A percentile compares a stretch with the other conserved stretches of the same genome.
These are phyloP conservation scores for Punica granatum DNA, from an alignment of 345 rosid species.

Conservation along the genomic window DNA sequence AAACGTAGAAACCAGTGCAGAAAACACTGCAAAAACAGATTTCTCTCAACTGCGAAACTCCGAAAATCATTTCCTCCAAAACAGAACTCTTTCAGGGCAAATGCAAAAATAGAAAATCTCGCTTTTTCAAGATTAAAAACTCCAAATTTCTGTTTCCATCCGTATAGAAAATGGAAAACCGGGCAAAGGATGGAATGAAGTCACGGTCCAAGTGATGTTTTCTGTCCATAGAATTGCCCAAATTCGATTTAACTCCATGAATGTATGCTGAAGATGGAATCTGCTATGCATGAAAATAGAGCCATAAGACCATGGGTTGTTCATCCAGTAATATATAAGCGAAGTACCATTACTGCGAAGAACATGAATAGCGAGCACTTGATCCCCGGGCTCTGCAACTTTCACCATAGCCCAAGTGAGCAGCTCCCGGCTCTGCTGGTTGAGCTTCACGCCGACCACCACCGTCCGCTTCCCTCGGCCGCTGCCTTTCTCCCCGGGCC, in stretches of 20 bases:
- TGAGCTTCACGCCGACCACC: slow-evolving; percentile 80
- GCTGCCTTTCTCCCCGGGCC: slow-evolving; percentile 17
- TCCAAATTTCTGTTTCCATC: neutral
- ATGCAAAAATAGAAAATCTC: too few species aligned
- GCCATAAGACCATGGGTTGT: neutral
- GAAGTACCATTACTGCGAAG: slow-evolving; percentile 44
- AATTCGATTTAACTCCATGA: too few species aligned
- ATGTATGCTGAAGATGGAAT: neutral
- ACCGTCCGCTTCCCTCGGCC: slow-evolving; percentile 36
- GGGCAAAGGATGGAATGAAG: too few species aligned
- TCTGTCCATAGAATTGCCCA: too few species aligned
- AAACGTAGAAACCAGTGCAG: neutral
- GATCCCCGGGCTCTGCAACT: slow-evolving; percentile 80
- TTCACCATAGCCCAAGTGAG: slow-evolving; percentile 89
- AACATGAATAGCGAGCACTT: slow-evolving; percentile 82
- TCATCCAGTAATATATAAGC: too few species aligned
- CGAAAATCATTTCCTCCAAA: neutral
- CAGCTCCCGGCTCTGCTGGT: slow-evolving; percentile 66
- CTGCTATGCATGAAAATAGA: neutral
- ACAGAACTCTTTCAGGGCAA: neutral
- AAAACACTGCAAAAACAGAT: neutral
- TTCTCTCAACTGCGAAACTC: neutral
- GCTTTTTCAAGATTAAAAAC: too few species aligned
- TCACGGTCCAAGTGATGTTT: neutral
- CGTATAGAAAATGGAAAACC: neutral